Evolutionary conservation across 1,284 basidiomycete species (phyloP), one percentile per base, ranked within the genome.

Genomic region (Sanguinoderma infundibulare): DNA sequence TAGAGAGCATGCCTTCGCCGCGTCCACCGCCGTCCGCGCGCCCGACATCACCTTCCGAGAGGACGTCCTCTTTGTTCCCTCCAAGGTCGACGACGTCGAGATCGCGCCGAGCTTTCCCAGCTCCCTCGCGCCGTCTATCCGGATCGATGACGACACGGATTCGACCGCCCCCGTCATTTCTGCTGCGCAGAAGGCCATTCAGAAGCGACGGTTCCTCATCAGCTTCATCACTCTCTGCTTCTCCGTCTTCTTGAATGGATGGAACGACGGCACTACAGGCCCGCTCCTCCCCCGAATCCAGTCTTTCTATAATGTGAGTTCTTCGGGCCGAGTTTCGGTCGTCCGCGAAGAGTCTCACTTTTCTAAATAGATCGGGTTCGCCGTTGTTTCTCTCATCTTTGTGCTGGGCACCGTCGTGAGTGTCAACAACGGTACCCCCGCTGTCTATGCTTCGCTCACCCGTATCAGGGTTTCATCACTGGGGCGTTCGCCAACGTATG

Each of bases 241-340:
- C 68, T 67, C 72, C n/a, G 60, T 81, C 17, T 81, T 82, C 61
- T 62, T 86, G 10, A 74, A 78, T 2, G 87, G 87, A 6, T 88
- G 86, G 85, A 88, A 87, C 69, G 87, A 88, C 70, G 82, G 82
- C 0, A 81, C 81, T 5, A 83, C 82, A 22, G 87, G 86, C 0
- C 85, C 87, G 8, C 72, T 89, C 14, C 72, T 88, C 0, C 86
- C 86, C 2, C 75, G 77, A 1, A 82, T 89, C 17, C 85, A 87
- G 67, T 68, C 69, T 0, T 74, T 81, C 59, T 89, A 88, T 66
- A 66, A 79, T 61, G 82, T 83, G 68, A 50, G 73, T 57, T 17
- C 32, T 17, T 51, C 28, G 4, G 20, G 30, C n/a, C 8, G n/a
- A 14, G 9, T n/a, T 30, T 12, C 20, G 20, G 49, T 12, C 20